Base-by-base conservation (phyloP, 805 yeast species). In the Lipomyces yamanashiensis region DNA sequence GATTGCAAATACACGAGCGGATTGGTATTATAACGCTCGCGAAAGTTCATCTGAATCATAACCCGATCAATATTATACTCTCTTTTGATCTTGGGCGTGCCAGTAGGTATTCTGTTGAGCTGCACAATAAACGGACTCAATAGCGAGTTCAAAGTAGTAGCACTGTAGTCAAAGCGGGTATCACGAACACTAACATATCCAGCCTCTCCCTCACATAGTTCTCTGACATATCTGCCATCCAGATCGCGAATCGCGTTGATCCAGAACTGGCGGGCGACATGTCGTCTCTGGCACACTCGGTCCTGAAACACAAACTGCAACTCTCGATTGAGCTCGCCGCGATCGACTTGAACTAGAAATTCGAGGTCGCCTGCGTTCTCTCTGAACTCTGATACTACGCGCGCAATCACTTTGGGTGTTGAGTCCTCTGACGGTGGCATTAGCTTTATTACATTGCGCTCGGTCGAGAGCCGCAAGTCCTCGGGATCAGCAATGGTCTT, bases 221-320 rank as follows among this genome's bases (percentile, higher is more conserved):
- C 21, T 9, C 34, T 23, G 34, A 45, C 34, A 19, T 15, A 9
- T 19, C 21, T 2, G 7, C 50, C 50, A 7, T 21, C 50, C 33
- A 45, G 10, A 23, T 45, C n/a, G 13, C 33, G 12, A 9, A 45
- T 8, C 34, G 50, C 12, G 21, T 23, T 15, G 34, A 45, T 45
- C 50, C 50, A 23, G 34, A 45, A 45, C 34, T 45, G 50, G 34
- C 50, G 50, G 3, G 50, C 50, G 13, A 45, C 34, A 19, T 45
- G 50, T 23, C 34, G 33, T 10, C 21, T 45, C 50, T 17, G 50
- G 34, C 13, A 9, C 34, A 21, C 34, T 23, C 50, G 50, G 10
- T 28, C 34, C 34, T 45, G 50, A 21, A 45, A 45, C 28, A 45
- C 50, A 45, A 45, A 23, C 34, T 45, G 50, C 10, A 45, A 28